phyloP scores from a whole-genome alignment of 1,139 yeast genomes.

The Saccharomyces hybrid region DNA sequence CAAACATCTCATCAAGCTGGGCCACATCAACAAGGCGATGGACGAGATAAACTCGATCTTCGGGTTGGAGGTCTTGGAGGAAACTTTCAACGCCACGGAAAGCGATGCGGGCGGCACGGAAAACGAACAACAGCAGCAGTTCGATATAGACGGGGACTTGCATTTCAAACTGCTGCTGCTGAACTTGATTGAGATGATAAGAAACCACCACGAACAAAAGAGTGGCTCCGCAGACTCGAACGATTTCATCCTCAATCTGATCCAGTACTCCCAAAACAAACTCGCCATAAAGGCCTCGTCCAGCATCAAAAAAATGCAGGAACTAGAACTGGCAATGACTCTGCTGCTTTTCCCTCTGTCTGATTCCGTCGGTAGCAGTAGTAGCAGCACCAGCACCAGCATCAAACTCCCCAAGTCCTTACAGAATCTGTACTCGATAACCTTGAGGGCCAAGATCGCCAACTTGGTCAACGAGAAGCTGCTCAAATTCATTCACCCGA shows the following conservation, averaged over 20 bases:
- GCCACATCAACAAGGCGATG: slow-evolving; percentile 25
- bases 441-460: slow-evolving; percentile 51
- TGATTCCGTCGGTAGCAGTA: slow-evolving; percentile 31
- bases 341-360: slow-evolving; percentile 44
- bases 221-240: slow-evolving; percentile 24
- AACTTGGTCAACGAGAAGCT: slow-evolving; percentile 46
- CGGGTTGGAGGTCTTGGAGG: slow-evolving; percentile 25
- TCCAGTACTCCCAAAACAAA: slow-evolving; percentile 55
- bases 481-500: slow-evolving; percentile 21
- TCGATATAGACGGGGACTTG: slow-evolving; percentile 29
- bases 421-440: slow-evolving; percentile 44
- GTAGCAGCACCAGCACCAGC: too few species aligned
- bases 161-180: slow-evolving; percentile 57
- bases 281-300: slow-evolving; percentile 50
- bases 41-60: slow-evolving; percentile 21
- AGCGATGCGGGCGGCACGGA: slow-evolving; percentile 3
- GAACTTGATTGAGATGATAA: slow-evolving; percentile 57
- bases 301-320: slow-evolving; percentile 47
- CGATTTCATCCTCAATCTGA: slow-evolving; percentile 47
- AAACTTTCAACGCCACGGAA: slow-evolving; percentile 4
- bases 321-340: slow-evolving; percentile 66
- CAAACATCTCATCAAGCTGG: slow-evolving; percentile 23
- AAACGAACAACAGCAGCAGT: slow-evolving; percentile 3
- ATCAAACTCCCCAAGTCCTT: slow-evolving; percentile 46
- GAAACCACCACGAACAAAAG: slow-evolving; percentile 37